Evolutionary conservation across 192 early-diverging fungal species (phyloP), one percentile per base, ranked within the genome.

Genomic region (Coemansia nantahalensis): DNA sequence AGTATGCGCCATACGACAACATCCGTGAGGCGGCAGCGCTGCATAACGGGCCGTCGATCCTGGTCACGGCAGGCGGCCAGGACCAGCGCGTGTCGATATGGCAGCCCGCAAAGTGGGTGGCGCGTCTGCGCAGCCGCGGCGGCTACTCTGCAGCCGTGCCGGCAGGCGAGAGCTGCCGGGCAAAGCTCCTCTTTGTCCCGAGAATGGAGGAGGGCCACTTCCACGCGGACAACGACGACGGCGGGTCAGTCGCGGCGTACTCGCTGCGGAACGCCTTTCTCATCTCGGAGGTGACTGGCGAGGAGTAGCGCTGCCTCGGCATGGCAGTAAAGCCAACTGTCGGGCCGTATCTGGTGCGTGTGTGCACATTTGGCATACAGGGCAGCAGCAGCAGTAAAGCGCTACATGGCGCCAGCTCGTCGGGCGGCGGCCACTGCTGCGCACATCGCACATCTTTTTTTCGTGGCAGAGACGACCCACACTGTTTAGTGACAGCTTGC

Each of bases 31-130:
- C 50, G 19, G 21, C 7, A 3, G 15, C 17, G 9, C 33, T 33
- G 18, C 33, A 18, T 15, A 21, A 18, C 6, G 19, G 26, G 9
- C 87, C 88, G 10, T 81, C 87, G 11, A 70, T 93, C 18, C 65
- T 90, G 56, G 84, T 90, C 13, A 83, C 83, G 3, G 88, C 80
- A 21, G 92, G 91, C 5, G 76, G 91, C 33, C 79, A 80, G 33
- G 94, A 96, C 57, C 82, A 84, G 47, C 69, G 94, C 0, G 94
- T 96, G 3, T 74, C 81, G 19, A 86, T 81, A 34, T 92, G 84
- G 68, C 90, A 96, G 51, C 88, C 90, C 1, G 55, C 89, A n/a
- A 95, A 96, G 58, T 96, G 81, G 67, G 85, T 94, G 26, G 90
- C 94, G 9, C 78, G 86, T 11, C 43, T 94, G 31, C 76, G 86